Evolutionary conservation across 1,284 basidiomycete genomes (phyloP), one percentile per base, ranked within the genome.

Genomic region (Pseudozyma hubeiensis): DNA sequence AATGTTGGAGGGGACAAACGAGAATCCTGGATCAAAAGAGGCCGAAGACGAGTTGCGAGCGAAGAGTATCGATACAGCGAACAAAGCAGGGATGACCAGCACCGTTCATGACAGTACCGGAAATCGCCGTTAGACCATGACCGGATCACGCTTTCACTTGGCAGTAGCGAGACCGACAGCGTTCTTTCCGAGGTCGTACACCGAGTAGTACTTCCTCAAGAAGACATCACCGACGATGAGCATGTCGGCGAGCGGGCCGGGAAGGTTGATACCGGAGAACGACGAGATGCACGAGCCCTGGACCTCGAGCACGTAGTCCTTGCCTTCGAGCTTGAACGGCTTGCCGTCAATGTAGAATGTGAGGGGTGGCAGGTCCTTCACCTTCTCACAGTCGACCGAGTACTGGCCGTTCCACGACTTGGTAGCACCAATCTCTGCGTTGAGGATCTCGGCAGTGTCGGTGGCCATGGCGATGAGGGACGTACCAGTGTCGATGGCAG

Each of bases 361-460:
- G 61, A 99, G 88, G 11, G 93, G 90, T n/a, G 97, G 97, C 35
- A 99, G 89, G 44, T 83, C 85, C 24, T 92, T 87, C 70, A 99
- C 91, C 83, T 89, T 93, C 67, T 89, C 86, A 84, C 97, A 99
- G 78, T 96, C 93, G 67, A 99, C 88, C 43, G 73, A 77, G 75
- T 82, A 81, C 58, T 78, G 73, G 47, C 82, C 82, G 61, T 81
- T 77, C 81, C 80, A 83, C 44, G 70, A 69, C 65, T 81, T 75
- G 45, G 68, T 79, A 34, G 78, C 71, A 50, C 86, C 88, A 77
- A 85, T 88, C 86, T 96, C 92, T 61, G 93, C 90, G 88, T 99
- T 99, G 81, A 99, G 87, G 91, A 99, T 93, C 87, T 99, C 97
- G 65, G 96, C 94, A 59, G 98, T 89, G 83, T 99, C 96, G 65